A percentile compares a stretch with the other conserved stretches of the same genome.
These are phyloP conservation scores for Phycomyces nitens DNA, from an alignment of 192 early-diverging fungal genomes.

Conservation along the genomic window DNA sequence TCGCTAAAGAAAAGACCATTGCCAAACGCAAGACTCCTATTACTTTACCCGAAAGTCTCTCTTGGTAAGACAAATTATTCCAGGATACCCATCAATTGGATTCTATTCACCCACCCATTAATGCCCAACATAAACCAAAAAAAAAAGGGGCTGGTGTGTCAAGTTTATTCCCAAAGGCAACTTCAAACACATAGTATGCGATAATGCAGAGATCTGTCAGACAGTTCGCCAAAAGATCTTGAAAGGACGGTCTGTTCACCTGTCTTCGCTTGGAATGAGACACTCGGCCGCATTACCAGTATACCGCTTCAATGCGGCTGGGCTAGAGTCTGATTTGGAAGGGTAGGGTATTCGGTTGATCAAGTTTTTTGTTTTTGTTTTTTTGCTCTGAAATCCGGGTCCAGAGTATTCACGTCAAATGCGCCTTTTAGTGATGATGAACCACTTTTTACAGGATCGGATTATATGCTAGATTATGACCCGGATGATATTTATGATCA, in stretches of 20 bases:
- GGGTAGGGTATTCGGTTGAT: conserved; percentile 11
- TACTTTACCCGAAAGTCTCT: background rate
- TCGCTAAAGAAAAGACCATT: conserved; percentile 32
- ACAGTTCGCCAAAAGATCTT: background rate
- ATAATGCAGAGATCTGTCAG: background rate
- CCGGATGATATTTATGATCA: no score
- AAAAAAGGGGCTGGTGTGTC: conserved; percentile 27
- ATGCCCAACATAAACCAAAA: background rate
- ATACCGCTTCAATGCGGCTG: conserved; percentile 14
- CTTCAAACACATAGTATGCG: conserved; percentile 15
- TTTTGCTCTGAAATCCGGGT: no score
- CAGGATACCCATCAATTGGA: no score
- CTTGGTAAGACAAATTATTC: conserved; percentile 17
- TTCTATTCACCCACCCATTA: no score
- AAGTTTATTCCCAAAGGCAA: conserved; percentile 23
- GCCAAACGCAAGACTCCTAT: conserved; percentile 20
- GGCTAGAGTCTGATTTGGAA: conserved; percentile 23
- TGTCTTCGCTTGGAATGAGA: conserved; percentile 8
- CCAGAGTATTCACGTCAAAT: no score
- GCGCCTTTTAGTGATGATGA: no score
- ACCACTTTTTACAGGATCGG: no score
- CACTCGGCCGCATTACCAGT: conserved; percentile 16
- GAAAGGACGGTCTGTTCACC: background rate
- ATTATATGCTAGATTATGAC: no score
- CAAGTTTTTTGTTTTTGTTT: conserved; percentile 24